Conservation (phyloP, 495 filamentous ascomycete genomes). For the Aspergillus coremiiformis region DNA sequence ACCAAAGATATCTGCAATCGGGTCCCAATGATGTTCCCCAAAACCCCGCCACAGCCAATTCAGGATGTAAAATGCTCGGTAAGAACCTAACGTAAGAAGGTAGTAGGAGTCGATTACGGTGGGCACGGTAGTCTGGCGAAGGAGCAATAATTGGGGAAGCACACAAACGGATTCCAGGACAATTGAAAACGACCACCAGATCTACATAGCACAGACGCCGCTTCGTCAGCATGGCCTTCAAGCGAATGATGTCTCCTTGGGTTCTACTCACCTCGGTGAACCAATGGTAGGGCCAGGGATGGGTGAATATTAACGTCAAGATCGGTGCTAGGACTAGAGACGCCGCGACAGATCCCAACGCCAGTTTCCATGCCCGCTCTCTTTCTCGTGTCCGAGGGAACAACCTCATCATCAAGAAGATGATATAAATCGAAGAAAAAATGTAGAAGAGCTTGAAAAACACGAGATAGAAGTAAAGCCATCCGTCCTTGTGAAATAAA, state of each 20-base stretch:
- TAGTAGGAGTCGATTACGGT: conserved; percentile 97
- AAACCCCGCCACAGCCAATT: conserved; percentile 78
- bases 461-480: conserved; percentile 61
- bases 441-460: conserved; percentile 85
- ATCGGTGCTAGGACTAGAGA: conserved; percentile 57
- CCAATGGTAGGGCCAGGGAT: conserved; percentile 24
- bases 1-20: conserved; percentile 74
- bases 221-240: conserved; percentile 5
- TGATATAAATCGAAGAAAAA: conserved; percentile 73
- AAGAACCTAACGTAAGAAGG: conserved; percentile 78
- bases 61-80: conserved; percentile 82
- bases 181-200: conserved; percentile 77
- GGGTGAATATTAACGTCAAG: conserved; percentile 54
- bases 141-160: conserved; percentile 81
- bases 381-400: conserved; percentile 82
- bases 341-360: conserved; percentile 53
- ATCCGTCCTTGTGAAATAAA: conserved; percentile 49
- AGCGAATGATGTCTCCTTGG: not conserved
- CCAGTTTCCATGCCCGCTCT: conserved; percentile 86
- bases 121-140: conserved; percentile 89
- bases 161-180: conserved; percentile 87
- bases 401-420: conserved; percentile 77
- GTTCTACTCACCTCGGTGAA: conserved; percentile 50
- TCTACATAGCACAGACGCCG: conserved; percentile 33
- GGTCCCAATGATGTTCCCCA: conserved; percentile 55